Evolutionary conservation across 2,329 filamentous ascomycete genomes (phyloP).

Genomic region (Alternaria triticimaculans): DNA sequence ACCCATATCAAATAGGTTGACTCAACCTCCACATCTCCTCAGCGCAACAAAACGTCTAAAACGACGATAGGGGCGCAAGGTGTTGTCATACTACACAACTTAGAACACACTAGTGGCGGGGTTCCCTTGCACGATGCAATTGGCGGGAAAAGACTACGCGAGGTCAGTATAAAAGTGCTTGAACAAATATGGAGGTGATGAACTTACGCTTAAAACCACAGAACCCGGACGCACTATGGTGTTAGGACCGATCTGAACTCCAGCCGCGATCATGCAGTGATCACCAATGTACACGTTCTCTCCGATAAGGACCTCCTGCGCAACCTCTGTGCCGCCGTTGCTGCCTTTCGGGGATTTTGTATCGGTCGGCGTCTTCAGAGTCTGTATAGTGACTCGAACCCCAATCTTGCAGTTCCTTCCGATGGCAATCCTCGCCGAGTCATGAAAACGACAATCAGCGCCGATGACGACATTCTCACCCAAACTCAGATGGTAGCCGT

Average conservation of each 20-base stretch:
- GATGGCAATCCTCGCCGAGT: conserved; percentile 83
- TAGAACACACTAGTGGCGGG: conserved; percentile 47
- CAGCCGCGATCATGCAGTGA: conserved; percentile 66
- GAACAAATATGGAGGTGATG: background rate
- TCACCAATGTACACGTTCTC: conserved; percentile 72
- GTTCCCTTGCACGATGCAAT: conserved; percentile 57
- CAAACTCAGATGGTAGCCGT: conserved; percentile 92
- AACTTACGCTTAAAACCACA: conserved; percentile 61
- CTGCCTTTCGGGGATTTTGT: conserved; percentile 75
- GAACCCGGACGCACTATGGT: conserved; percentile 62
- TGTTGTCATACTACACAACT: conserved; percentile 20
- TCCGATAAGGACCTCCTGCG: conserved; percentile 76
- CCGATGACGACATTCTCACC: conserved; percentile 85
- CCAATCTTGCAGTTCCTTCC: conserved; percentile 75
- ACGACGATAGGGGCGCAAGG: background rate
- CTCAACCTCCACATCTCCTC: background rate
- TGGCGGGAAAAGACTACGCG: conserved; percentile 54
- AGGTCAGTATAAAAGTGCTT: conserved; percentile 19
- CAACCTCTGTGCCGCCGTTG: conserved; percentile 74
- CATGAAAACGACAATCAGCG: conserved; percentile 82
- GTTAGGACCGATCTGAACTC: conserved; percentile 60
- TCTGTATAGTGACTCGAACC: conserved; percentile 86
- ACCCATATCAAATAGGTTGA: background rate
- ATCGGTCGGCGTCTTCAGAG: conserved; percentile 74
- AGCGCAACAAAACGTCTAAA: background rate